phyloP scores from a whole-genome alignment of 1,284 basidiomycete species.

The Trichosporon asahii region DNA sequence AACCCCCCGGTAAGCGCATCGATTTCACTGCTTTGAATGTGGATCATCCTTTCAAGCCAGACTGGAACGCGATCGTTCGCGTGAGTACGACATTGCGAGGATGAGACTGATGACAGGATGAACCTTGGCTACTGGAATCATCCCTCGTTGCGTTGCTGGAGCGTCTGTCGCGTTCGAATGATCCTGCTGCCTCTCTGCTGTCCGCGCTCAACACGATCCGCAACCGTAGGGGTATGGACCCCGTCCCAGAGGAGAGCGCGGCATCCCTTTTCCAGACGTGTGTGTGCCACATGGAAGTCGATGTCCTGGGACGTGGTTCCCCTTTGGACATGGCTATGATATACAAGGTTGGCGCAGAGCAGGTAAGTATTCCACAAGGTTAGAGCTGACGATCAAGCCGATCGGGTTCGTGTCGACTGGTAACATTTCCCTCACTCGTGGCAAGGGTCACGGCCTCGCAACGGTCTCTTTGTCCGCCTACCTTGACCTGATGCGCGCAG shows the following conservation, averaged over 20 bases:
- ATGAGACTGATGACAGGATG: background rate
- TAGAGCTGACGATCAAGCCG: slow-evolving; percentile 50
- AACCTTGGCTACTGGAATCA: slow-evolving; percentile 64
- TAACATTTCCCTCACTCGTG: slow-evolving; percentile 69
- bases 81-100: background rate
- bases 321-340: slow-evolving; percentile 70
- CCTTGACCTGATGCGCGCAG: slow-evolving; percentile 54
- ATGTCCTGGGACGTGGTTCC: slow-evolving; percentile 63
- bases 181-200: slow-evolving; percentile 52
- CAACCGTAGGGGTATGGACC: slow-evolving; percentile 56
- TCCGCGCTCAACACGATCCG: slow-evolving; percentile 62
- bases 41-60: slow-evolving; percentile 67
- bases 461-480: slow-evolving; percentile 61
- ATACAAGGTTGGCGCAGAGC: slow-evolving; percentile 59
- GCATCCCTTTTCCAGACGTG: slow-evolving; percentile 59
- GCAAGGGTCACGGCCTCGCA: slow-evolving; percentile 69
- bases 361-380: slow-evolving; percentile 36
- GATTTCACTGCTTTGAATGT: slow-evolving; percentile 67
- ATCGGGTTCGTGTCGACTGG: slow-evolving; percentile 79
- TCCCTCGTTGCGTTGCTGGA: slow-evolving; percentile 45
- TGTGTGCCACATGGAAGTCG: slow-evolving; percentile 63
- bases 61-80: slow-evolving; percentile 65
- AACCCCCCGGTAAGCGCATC: slow-evolving; percentile 76
- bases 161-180: background rate
- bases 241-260: slow-evolving; percentile 50